Percentiles rank a stretch among this genome's conserved stretches.
Conservation (phyloP, 1,284 basidiomycete genomes). For the Meira miltonrushii region DNA sequence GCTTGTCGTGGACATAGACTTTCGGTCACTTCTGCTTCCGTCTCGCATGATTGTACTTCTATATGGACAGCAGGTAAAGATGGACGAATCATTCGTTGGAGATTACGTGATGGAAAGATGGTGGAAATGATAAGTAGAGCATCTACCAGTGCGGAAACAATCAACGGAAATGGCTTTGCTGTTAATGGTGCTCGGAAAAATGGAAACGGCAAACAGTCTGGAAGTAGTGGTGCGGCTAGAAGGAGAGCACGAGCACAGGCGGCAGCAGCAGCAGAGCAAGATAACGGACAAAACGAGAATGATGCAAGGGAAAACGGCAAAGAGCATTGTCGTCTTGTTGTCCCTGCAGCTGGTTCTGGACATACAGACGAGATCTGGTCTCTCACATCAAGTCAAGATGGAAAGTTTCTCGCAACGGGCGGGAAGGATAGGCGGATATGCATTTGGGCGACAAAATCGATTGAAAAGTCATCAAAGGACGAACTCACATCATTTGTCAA, state of each 20-base stretch:
- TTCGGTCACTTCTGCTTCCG: slow-evolving; percentile 69
- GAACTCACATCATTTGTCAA: slow-evolving; percentile 55
- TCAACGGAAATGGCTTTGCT: slow-evolving; percentile 53
- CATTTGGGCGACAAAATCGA: slow-evolving; percentile 28
- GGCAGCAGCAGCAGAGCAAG: background rate
- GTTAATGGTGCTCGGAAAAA: background rate
- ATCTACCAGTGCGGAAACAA: slow-evolving; percentile 56
- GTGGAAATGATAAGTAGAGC: slow-evolving; percentile 19
- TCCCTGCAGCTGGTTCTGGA: slow-evolving; percentile 61
- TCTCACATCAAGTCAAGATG: slow-evolving; percentile 79
- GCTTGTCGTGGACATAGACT: slow-evolving; percentile 68
- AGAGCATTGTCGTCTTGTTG: slow-evolving; percentile 12
- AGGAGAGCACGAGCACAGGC: background rate
- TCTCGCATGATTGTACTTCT: slow-evolving; percentile 56
- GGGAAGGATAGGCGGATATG: slow-evolving; percentile 66
- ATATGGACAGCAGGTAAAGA: slow-evolving; percentile 58
- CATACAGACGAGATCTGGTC: slow-evolving; percentile 81
- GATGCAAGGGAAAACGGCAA: slow-evolving; percentile 36
- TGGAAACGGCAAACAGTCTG: background rate
- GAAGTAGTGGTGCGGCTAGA: background rate
- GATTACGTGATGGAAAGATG: slow-evolving; percentile 43
- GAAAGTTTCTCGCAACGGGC: slow-evolving; percentile 75
- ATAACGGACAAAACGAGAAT: slow-evolving; percentile 17
- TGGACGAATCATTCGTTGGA: slow-evolving; percentile 44
- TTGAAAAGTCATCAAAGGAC: background rate